A percentile compares a stretch with the other conserved stretches of the same genome.
phyloP scores from a whole-genome alignment of 257 asterid species.

The Solanum verrucosum region DNA sequence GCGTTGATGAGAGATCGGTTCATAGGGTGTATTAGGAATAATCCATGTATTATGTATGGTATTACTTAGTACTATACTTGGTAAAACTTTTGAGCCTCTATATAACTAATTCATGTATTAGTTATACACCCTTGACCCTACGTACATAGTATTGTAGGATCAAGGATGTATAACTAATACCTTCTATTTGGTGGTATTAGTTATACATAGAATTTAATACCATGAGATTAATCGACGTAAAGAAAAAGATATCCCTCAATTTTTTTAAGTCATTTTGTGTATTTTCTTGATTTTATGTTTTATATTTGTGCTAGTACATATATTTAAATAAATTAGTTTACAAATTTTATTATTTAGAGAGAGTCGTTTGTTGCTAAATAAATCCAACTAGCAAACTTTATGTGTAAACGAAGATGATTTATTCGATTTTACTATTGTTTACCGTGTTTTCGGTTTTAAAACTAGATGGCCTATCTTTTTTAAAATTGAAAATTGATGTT shows the following conservation, averaged over 20 bases:
- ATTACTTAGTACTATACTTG: no score
- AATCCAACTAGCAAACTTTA: neutral
- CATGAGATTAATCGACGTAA: no score
- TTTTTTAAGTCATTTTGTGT: no score
- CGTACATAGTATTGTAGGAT: neutral
- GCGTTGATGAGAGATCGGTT: no score
- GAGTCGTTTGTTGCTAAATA: neutral
- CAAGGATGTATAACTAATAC: no score
- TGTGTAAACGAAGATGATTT: neutral
- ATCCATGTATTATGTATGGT: neutral
- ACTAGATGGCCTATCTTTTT: neutral
- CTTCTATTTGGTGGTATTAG: neutral
- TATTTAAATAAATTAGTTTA: no score
- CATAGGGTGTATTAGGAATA: neutral
- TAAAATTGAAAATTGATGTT: no score
- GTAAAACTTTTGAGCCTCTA: no score
- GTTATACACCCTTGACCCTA: neutral
- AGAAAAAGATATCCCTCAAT: neutral
- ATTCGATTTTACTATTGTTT: neutral
- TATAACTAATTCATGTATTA: neutral
- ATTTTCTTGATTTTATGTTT: no score
- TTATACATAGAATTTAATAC: neutral
- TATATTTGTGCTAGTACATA: no score
- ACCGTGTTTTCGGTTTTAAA: no score
- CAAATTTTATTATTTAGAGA: no score